Evolutionary conservation across 129 eudicot species (phyloP), one percentile per base, ranked within the genome.

Genomic region (Flaveria sonorensis): DNA sequence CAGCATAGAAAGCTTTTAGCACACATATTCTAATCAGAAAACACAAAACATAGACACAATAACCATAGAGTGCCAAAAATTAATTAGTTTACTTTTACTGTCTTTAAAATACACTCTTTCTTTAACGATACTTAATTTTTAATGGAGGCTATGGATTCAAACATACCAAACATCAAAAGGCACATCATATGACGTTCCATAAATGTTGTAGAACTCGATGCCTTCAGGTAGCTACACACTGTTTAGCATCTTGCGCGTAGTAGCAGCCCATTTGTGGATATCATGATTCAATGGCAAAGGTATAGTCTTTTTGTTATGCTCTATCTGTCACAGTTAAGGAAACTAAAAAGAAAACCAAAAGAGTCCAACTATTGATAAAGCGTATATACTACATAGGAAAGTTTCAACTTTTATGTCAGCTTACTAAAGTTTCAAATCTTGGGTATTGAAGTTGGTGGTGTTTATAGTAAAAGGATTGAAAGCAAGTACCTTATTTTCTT

Each of bases 111-210:
- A 56, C 11, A 5, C 42, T 19, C 13, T 43, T 73, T 12, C 40
- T 19, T 21, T 60, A 57, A 8, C 30, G 7, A 1, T 4, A 40
- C 0, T 4, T 40, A 1, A 4, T 40, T 6, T 18, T 32, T 71
- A 20, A 20, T 40, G 2, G 15, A 14, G 40, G 20, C 21, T 15
- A 79, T 7, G 12, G 19, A 42, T 80, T 56, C 19, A 13, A 52
- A 76, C 98, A 21, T 86, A 93, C 98, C 93, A 86, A 67, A 91
- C 96, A 80, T 93, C 92, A 71, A 91, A 93, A 63, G 98, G 98
- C n/a, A 97, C 91, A 67, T 93, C 98, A 1, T 73, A 66, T 71
- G 89, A 79, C 77, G 96, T 93, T 75, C 97, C 98, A 60, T 75
- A 93, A 24, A 93, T 89, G 85, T 85, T 93, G 80, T 90, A 93